Conservation (phyloP, 805 yeast genomes). For the Yarrowia sp. region DNA sequence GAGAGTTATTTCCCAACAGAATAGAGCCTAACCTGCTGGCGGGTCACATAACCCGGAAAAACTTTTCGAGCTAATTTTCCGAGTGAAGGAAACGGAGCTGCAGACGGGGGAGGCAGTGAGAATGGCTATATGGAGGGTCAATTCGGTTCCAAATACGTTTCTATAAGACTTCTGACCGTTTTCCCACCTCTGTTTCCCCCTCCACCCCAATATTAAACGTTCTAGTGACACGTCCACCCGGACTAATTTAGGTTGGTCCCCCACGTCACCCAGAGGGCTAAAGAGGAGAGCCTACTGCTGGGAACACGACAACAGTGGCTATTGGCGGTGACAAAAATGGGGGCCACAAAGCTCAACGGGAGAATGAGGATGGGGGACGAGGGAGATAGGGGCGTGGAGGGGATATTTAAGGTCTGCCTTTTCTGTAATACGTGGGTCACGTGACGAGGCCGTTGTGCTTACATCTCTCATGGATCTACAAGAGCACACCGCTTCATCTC, state of each 20-base stretch:
- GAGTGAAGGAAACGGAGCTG: not conserved
- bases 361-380: no score
- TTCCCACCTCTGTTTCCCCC: no score
- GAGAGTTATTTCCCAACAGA: conserved; percentile 39
- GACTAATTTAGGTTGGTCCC: conserved; percentile 39
- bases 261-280: conserved; percentile 24
- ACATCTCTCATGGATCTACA: not conserved
- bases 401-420: no score
- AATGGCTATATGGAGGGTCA: not conserved
- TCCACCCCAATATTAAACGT: no score
- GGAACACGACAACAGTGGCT: not conserved
- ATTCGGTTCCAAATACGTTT: not conserved
- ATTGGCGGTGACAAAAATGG: conserved; percentile 30
- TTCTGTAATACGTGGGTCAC: no score
- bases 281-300: conserved; percentile 5
- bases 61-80: conserved; percentile 39
- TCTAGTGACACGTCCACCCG: conserved; percentile 16
- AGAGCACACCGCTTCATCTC: no score
- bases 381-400: no score
- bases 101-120: not conserved
- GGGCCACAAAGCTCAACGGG: conserved; percentile 5
- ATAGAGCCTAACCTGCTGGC: conserved; percentile 38
- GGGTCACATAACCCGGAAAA: conserved; percentile 38
- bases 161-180: no score
- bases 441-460: no score